These are phyloP conservation scores for Ustilago trichophora DNA, from an alignment of 1,284 basidiomycete species.

Conservation along the genomic window DNA sequence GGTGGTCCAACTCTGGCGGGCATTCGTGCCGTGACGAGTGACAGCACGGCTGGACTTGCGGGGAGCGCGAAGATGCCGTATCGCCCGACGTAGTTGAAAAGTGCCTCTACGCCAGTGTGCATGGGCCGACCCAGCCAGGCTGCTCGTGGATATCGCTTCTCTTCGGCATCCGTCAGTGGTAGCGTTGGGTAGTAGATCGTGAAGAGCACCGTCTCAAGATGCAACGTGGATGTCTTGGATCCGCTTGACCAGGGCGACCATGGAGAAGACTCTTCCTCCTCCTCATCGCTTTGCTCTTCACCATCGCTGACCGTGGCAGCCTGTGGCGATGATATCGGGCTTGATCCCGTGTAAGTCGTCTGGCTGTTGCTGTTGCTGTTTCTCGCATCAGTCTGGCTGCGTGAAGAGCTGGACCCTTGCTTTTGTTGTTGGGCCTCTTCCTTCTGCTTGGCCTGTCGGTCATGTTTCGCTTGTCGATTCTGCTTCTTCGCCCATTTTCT, in stretches of 20 bases:
- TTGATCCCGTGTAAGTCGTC: background rate
- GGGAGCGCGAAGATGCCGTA: constrained; percentile 49
- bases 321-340: background rate
- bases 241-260: constrained; percentile 37
- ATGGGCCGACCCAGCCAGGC: constrained; percentile 57
- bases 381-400: background rate
- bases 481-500: constrained; percentile 15
- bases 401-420: background rate
- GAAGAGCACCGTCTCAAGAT: constrained; percentile 58
- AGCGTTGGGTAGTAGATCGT: constrained; percentile 54
- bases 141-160: constrained; percentile 27
- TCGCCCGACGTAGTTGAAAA: constrained; percentile 53
- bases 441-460: constrained; percentile 6
- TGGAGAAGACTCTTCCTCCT: constrained; percentile 2
- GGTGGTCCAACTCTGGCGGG: constrained; percentile 43
- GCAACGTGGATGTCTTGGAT: constrained; percentile 45
- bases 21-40: constrained; percentile 32
- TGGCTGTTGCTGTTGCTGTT: background rate
- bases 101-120: constrained; percentile 29
- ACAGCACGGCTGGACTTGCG: constrained; percentile 46
- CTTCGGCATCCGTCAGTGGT: constrained; percentile 11
- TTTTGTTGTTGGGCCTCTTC: background rate
- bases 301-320: background rate
- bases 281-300: too few species aligned
- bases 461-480: constrained; percentile 13